Evolutionary conservation across 176 grass and related monocot species (phyloP).

Genomic region (Ensete glaucum): DNA sequence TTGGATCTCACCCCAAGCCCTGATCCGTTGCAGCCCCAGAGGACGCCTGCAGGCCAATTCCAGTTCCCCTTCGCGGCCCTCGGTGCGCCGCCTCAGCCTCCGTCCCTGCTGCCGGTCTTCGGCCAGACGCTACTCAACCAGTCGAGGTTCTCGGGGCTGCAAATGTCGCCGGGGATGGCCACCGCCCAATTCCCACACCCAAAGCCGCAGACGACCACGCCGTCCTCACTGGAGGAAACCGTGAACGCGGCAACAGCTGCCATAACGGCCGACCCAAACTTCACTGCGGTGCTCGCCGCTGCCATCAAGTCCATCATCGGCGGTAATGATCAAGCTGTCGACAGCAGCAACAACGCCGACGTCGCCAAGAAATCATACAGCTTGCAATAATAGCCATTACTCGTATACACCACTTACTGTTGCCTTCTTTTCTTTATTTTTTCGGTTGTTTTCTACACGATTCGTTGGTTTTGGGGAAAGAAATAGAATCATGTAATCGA

Average conservation of each 20-base stretch:
- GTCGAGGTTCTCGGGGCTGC: conserved; percentile 77
- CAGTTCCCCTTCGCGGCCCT: conserved; percentile 23
- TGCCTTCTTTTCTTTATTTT: conserved; percentile 10
- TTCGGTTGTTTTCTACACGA: neutral
- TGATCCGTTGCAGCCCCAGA: conserved; percentile 32
- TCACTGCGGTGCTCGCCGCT: conserved; percentile 67
- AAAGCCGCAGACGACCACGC: conserved; percentile 19
- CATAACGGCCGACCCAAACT: conserved; percentile 79
- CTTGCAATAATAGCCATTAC: conserved; percentile 24
- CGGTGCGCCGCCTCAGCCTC: conserved; percentile 31
- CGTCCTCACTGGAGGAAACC: conserved; percentile 23
- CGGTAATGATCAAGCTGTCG: conserved; percentile 24
- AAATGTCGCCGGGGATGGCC: conserved; percentile 49
- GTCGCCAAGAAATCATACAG: conserved; percentile 23
- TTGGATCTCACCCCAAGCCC: conserved; percentile 73
- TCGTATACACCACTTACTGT: neutral
- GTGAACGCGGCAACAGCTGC: conserved; percentile 77
- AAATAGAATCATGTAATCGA: neutral
- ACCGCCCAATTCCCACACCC: conserved; percentile 27
- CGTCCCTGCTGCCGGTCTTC: conserved; percentile 9
- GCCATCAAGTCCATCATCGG: conserved; percentile 84
- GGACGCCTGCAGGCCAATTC: conserved; percentile 23
- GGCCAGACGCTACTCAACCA: conserved; percentile 47
- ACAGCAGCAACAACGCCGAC: conserved; percentile 10
- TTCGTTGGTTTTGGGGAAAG: conserved; percentile 20